Base-by-base conservation (phyloP, 805 yeast genomes). In the Wickerhamomyces chambardii region DNA sequence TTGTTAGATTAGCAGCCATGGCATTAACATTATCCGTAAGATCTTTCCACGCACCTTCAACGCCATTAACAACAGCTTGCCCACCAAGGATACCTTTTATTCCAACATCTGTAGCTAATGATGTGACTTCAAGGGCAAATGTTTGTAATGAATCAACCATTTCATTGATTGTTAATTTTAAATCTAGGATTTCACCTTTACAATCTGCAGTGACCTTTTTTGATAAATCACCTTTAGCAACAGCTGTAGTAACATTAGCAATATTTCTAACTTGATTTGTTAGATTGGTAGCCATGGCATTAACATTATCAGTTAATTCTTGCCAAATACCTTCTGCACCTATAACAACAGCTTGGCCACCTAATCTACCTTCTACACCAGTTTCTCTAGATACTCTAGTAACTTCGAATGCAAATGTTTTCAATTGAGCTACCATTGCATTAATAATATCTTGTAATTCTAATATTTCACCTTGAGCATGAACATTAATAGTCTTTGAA, bases 51-150 rank as follows among this genome's bases (percentile, higher is more conserved):
- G 85, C 66, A 14, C 95, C 95, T 58, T 84, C 94, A 18, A 85
- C 95, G 55, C 85, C 95, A 38, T 78, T 75, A 17, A 85, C 95
- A 50, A 85, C 90, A 8, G 95, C 95, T 55, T 84, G 94, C 30
- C 85, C 92, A 46, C 95, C 95, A 34, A 85, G 70, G 50, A 84
- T 85, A 64, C 95, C 95, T 50, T 85, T 89, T 33, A 84, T 84
- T 64, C 95, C 95, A 47, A 85, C 95, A 66, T 85, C 95, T 39
- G 86, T 78, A 14, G 95, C 95, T 34, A 85, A 92, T 47, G 85
- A 72, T 2, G 95, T 82, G 35, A 85, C 95, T 56, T 85, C 95
- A 19, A 79, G 72, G 11, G 95, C 95, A 56, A 85, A 85, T 34
- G 85, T 78, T 53, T 84, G 92, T 50, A 85, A 71, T 30, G 90